Base-by-base conservation (phyloP, 2,329 filamentous ascomycete species). In the Apiospora marii region DNA sequence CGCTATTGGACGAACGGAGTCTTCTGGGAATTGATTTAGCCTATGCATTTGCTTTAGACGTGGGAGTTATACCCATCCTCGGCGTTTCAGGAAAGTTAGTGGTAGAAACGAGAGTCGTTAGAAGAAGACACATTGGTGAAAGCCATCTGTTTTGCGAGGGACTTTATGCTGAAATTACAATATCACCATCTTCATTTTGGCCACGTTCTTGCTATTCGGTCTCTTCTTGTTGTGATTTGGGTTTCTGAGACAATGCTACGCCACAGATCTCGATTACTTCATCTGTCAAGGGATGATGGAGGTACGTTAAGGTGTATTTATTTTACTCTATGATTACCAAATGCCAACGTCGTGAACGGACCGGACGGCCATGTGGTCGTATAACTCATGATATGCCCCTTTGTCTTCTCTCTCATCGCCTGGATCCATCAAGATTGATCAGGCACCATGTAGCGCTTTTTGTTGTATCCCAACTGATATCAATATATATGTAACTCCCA, bases 401-500 rank as follows among this genome's bases (percentile, higher is more conserved):
- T 14, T 41, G 30, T 64, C 30, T 43, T 58, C 44, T 27, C 19
- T 27, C 19, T 64, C 34, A 10, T 51, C 49, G 43, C n/a, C 70
- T 49, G 22, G 16, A 19, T 14, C 61, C 53, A 53, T 70, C 34
- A 24, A 27, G 27, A 41, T 22, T 10, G 27, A 34, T 34, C 68
- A n/a, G 43, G 16, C 2, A 70, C 67, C 5, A 53, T 16, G 51
- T 37, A 22, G 8, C 61, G 4, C 24, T 30, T 69, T 49, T 37
- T 74, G 75, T 76, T 74, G 75, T 76, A 46, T 77, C 74, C 76
- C 75, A 77, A 37, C 74, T 73, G 46, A 49, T 48, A 22, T 48
- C 8, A 41, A 48, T 49, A 68, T 64, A 48, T 49, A 68, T 64
- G 10, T 68, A 68, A 46, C 64, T 43, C 58, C 75, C 70, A 64